Conservation (phyloP, 768 basidiomycete species). For the Leccinum subgranulosum region DNA sequence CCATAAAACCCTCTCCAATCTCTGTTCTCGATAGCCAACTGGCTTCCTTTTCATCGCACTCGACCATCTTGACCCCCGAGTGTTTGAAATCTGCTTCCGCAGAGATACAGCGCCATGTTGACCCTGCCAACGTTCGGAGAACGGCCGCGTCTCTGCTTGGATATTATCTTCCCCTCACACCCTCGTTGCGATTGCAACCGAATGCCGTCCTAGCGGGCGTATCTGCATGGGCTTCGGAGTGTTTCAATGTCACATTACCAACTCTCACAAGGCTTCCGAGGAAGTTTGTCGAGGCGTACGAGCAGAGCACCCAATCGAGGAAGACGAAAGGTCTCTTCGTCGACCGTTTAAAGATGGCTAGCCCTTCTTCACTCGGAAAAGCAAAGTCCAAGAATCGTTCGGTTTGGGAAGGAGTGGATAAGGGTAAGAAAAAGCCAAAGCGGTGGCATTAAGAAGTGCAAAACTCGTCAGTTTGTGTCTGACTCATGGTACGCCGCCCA, state of each 20-base stretch:
- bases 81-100: conserved; percentile 28
- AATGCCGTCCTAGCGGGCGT: conserved; percentile 51
- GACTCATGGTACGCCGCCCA: background rate
- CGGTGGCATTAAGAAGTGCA: conserved; percentile 14
- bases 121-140: conserved; percentile 52
- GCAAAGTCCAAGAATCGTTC: conserved; percentile 24
- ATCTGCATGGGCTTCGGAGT: conserved; percentile 52
- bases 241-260: conserved; percentile 21
- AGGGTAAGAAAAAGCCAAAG: conserved; percentile 12
- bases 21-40: conserved; percentile 11
- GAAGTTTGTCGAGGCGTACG: conserved; percentile 22
- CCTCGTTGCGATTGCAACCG: conserved; percentile 45
- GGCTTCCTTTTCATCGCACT: conserved; percentile 9
- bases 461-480: too few species aligned
- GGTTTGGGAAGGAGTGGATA: conserved; percentile 21
- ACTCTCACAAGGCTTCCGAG: conserved; percentile 17
- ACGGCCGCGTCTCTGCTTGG: conserved; percentile 69
- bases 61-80: conserved; percentile 14
- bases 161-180: conserved; percentile 57
- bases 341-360: conserved; percentile 16
- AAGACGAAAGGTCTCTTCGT: conserved; percentile 24
- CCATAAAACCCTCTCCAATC: conserved; percentile 57
- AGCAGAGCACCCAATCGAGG: conserved; percentile 1
- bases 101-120: conserved; percentile 35
- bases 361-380: conserved; percentile 17